phyloP scores from a whole-genome alignment of 1,284 basidiomycete genomes.

The Fistulina hepatica region DNA sequence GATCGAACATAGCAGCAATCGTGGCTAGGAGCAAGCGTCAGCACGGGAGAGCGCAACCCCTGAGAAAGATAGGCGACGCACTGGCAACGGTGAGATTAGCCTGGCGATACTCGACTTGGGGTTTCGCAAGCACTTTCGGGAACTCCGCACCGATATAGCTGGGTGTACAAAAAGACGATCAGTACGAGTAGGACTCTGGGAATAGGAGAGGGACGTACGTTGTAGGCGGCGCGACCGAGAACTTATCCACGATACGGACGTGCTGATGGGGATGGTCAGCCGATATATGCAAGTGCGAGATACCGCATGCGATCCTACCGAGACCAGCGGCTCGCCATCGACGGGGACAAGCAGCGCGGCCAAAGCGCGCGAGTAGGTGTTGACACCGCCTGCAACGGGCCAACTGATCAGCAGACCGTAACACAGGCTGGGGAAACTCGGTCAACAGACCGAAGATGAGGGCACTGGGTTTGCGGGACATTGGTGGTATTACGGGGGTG shows the following conservation, averaged over 20 bases:
- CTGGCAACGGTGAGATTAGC: constrained; percentile 66
- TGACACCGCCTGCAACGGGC: constrained; percentile 50
- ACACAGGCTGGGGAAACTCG: constrained; percentile 10
- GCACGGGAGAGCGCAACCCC: constrained; percentile 3
- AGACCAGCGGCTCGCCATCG: constrained; percentile 57
- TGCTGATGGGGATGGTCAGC: constrained; percentile 32
- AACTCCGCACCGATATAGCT: constrained; percentile 79
- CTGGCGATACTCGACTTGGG: constrained; percentile 73
- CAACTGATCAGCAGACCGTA: constrained; percentile 6
- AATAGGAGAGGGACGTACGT: constrained; percentile 41
- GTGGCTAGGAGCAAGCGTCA: constrained; percentile 33
- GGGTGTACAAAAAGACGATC: constrained; percentile 10
- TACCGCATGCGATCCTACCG: constrained; percentile 44
- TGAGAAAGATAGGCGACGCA: constrained; percentile 26
- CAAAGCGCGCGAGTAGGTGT: constrained; percentile 62
- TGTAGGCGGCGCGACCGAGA: constrained; percentile 74
- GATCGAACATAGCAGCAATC: constrained; percentile 57
- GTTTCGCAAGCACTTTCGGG: constrained; percentile 52
- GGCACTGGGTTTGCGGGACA: constrained; percentile 49
- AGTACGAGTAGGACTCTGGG: constrained; percentile 8
- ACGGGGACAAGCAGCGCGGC: constrained; percentile 52
- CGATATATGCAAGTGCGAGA: constrained; percentile 5
- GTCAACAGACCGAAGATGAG: constrained; percentile 64
- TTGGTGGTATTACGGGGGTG: constrained; percentile 24
- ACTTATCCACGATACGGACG: constrained; percentile 77